Evolutionary conservation across 2,329 filamentous ascomycete genomes (phyloP).

Genomic region (Diaporthe sp.): DNA sequence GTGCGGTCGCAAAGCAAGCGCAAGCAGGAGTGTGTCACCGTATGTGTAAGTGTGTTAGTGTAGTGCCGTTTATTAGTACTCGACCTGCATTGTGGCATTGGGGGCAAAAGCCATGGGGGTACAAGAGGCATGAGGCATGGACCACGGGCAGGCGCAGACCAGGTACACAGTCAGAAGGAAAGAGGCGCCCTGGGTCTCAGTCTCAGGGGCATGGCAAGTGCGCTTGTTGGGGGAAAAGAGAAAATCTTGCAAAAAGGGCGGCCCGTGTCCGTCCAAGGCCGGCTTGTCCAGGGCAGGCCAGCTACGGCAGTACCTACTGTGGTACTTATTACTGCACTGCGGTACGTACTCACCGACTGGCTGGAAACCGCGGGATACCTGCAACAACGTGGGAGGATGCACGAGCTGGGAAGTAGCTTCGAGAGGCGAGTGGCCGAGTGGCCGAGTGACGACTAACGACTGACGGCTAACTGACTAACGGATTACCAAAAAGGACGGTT

Average conservation of each 20-base stretch:
- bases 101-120: background rate
- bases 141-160: background rate
- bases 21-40: too few relatives aligned
- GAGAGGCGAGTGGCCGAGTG: background rate
- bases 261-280: background rate
- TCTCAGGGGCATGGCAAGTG: slow-evolving; percentile 13
- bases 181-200: background rate
- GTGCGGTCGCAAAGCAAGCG: background rate
- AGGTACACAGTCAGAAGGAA: background rate
- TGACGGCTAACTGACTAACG: background rate
- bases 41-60: background rate
- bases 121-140: too few relatives aligned
- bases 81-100: slow-evolving; percentile 2
- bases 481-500: background rate
- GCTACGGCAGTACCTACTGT: background rate
- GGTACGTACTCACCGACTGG: background rate
- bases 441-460: background rate
- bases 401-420: slow-evolving; percentile 13
- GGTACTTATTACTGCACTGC: background rate
- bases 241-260: slow-evolving; percentile 20
- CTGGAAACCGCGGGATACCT: background rate
- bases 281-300: background rate
- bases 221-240: slow-evolving; percentile 13
- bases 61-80: slow-evolving; percentile 1
- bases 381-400: slow-evolving; percentile 3